phyloP scores from a whole-genome alignment of 768 basidiomycete species.

The Ramaria sp. region DNA sequence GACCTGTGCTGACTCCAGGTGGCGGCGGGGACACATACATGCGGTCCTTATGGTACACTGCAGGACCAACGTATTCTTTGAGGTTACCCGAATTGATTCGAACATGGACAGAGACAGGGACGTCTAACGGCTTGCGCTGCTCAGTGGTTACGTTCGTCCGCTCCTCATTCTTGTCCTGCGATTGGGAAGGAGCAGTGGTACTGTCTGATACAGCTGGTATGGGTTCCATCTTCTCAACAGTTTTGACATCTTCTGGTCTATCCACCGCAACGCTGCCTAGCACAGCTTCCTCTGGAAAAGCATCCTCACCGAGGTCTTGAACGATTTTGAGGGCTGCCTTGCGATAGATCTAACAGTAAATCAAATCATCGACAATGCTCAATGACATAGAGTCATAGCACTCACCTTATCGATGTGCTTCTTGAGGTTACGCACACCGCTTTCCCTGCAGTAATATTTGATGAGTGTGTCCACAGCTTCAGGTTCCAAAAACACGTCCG shows the following conservation, averaged over 20 bases:
- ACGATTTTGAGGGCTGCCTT: conserved; percentile 92
- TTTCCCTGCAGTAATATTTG: conserved; percentile 95
- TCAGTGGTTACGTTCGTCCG: conserved; percentile 60
- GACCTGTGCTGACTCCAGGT: conserved; percentile 86
- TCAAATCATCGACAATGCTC: not conserved
- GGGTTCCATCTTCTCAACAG: conserved; percentile 45
- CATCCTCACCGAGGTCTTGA: conserved; percentile 78
- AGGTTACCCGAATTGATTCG: conserved; percentile 78
- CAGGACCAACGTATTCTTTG: conserved; percentile 95
- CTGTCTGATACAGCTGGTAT: conserved; percentile 21
- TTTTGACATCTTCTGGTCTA: conserved; percentile 14
- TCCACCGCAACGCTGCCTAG: conserved; percentile 14
- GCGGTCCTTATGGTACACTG: conserved; percentile 89
- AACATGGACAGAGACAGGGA: conserved; percentile 73
- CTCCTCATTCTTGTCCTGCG: conserved; percentile 21
- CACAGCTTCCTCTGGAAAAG: conserved; percentile 49
- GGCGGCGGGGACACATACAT: conserved; percentile 77
- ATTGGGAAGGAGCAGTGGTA: conserved; percentile 15
- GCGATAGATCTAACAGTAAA: conserved; percentile 68
- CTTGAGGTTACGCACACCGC: conserved; percentile 93
- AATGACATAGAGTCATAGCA: no score
- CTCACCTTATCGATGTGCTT: conserved; percentile 95
- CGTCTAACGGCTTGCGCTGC: conserved; percentile 66
- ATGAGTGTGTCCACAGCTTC: conserved; percentile 80
- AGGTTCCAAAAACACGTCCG: conserved; percentile 70